phyloP scores from a whole-genome alignment of 805 yeast genomes.

The Grigorovia humatica region DNA sequence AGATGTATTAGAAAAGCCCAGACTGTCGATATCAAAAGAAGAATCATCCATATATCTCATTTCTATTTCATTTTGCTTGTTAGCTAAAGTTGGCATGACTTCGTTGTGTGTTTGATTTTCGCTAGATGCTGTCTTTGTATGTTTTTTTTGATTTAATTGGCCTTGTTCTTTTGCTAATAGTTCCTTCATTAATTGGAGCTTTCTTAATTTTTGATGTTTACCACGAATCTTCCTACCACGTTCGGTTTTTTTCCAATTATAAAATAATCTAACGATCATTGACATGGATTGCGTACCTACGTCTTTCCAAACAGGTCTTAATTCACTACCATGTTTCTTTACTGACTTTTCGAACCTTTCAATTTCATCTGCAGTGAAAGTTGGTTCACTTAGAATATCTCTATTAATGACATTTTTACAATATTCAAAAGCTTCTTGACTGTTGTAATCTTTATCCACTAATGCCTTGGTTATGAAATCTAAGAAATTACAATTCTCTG shows the following conservation, averaged over 20 bases:
- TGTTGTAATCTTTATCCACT: slow-evolving; percentile 42
- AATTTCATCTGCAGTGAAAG: slow-evolving; percentile 54
- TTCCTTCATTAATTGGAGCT: slow-evolving; percentile 39
- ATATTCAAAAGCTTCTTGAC: slow-evolving; percentile 36
- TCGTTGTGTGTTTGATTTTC: background rate
- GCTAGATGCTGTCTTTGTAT: background rate
- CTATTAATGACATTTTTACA: slow-evolving; percentile 42
- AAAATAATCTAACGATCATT: slow-evolving; percentile 78
- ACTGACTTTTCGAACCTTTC: slow-evolving; percentile 67
- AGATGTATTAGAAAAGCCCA: slow-evolving; percentile 28
- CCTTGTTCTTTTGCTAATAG: slow-evolving; percentile 10
- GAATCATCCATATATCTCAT: slow-evolving; percentile 35
- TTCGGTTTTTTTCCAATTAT: slow-evolving; percentile 82
- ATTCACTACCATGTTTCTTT: slow-evolving; percentile 60
- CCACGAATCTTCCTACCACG: slow-evolving; percentile 77
- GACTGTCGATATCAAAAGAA: slow-evolving; percentile 52
- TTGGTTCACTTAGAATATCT: slow-evolving; percentile 62
- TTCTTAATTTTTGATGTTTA: slow-evolving; percentile 43
- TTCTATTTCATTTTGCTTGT: slow-evolving; percentile 7
- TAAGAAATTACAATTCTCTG: slow-evolving; percentile 69
- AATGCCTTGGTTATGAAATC: slow-evolving; percentile 58
- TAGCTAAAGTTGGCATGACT: background rate
- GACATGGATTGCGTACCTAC: slow-evolving; percentile 68
- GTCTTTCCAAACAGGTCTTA: slow-evolving; percentile 58
- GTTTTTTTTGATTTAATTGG: background rate